Evolutionary conservation across 2,329 filamentous ascomycete genomes (phyloP).

Genomic region (Penicillium sclerotigenum): DNA sequence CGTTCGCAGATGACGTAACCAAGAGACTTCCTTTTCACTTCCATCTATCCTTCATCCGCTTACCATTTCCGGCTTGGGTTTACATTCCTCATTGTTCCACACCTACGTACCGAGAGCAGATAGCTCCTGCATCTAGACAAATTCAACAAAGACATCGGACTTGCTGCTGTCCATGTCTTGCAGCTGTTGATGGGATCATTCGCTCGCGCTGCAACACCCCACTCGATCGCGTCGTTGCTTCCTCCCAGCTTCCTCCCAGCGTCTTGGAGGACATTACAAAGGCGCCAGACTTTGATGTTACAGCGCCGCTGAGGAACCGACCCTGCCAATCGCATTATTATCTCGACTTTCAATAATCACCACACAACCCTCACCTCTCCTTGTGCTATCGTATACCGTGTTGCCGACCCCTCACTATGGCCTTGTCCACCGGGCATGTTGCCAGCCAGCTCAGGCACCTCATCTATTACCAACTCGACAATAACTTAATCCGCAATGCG

Average conservation of each 20-base stretch:
- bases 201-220: conserved; percentile 11
- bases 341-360: not conserved
- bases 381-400: conserved; percentile 2
- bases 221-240: conserved; percentile 18
- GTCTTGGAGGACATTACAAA: conserved; percentile 12
- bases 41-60: conserved; percentile 9
- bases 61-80: conserved; percentile 23
- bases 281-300: conserved; percentile 17
- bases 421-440: conserved; percentile 54
- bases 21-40: not conserved
- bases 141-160: not conserved
- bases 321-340: conserved; percentile 5
- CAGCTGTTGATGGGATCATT: conserved; percentile 15
- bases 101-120: conserved; percentile 10
- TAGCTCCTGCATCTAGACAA: conserved; percentile 1
- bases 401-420: conserved; percentile 46
- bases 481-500: conserved; percentile 82
- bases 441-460: conserved; percentile 62
- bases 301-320: conserved; percentile 3
- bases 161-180: conserved; percentile 10
- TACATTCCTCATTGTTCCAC: conserved; percentile 22
- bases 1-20: conserved; percentile 13
- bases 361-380: conserved; percentile 1
- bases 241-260: conserved; percentile 24
- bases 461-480: conserved; percentile 77